Conservation (phyloP, 768 basidiomycete genomes). For the Trametes elegans region DNA sequence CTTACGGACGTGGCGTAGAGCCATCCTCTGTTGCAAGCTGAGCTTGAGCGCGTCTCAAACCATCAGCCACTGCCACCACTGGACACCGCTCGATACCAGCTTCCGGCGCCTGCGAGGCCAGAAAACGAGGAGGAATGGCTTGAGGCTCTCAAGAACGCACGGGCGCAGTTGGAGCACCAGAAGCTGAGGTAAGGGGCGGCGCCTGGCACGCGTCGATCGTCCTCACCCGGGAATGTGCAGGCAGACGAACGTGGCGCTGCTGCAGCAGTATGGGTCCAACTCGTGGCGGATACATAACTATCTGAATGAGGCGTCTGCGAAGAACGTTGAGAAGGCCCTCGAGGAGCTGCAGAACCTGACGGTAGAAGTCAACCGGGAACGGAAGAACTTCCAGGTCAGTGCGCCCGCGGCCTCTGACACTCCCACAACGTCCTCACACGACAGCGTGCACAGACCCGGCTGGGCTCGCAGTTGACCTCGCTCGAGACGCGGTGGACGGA, state of each 20-base stretch:
- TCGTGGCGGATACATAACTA: conserved; percentile 93
- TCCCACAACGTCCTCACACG: background rate
- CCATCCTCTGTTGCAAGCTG: conserved; percentile 65
- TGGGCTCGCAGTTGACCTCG: conserved; percentile 75
- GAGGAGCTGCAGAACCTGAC: conserved; percentile 78
- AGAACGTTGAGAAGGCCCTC: conserved; percentile 65
- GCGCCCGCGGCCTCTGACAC: background rate
- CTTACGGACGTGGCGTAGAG: conserved; percentile 41
- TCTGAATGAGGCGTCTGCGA: conserved; percentile 73
- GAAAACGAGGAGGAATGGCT: conserved; percentile 78
- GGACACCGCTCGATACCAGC: conserved; percentile 70
- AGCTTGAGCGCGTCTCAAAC: conserved; percentile 71
- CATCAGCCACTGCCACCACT: conserved; percentile 63
- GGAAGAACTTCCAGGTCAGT: conserved; percentile 81
- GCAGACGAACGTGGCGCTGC: conserved; percentile 76
- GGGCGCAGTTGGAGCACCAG: conserved; percentile 84
- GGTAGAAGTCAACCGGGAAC: conserved; percentile 81
- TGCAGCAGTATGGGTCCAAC: conserved; percentile 87
- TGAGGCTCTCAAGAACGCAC: conserved; percentile 69
- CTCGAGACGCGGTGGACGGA: conserved; percentile 93
- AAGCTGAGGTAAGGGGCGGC: conserved; percentile 56
- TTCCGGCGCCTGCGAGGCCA: conserved; percentile 64
- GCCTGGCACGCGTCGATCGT: background rate
- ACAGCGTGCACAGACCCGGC: conserved; percentile 51
- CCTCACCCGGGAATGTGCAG: conserved; percentile 37